phyloP scores from a whole-genome alignment of 441 rosid species.

The Flueggea neowawraea region DNA sequence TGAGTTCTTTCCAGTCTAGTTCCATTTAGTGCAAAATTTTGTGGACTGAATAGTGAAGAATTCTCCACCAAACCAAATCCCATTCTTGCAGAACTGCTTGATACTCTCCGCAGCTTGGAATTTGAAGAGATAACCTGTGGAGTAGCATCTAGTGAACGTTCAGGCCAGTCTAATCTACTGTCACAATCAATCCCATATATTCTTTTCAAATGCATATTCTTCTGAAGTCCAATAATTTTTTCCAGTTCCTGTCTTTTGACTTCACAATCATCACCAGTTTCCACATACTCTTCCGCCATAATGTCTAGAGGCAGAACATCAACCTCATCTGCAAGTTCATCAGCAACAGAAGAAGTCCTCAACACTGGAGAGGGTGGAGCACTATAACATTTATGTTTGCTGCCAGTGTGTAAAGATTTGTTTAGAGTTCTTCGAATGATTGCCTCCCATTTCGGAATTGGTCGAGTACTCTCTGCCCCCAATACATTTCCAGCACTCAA shows the following conservation, averaged over 20 bases:
- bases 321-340: slow-evolving; percentile 63
- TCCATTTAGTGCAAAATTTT: slow-evolving; percentile 31
- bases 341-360: slow-evolving; percentile 71
- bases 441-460: slow-evolving; percentile 92
- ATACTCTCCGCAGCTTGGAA: slow-evolving; percentile 58
- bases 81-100: slow-evolving; percentile 69
- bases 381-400: slow-evolving; percentile 69
- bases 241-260: slow-evolving; percentile 22
- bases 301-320: slow-evolving; percentile 46
- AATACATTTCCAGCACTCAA: slow-evolving; percentile 94
- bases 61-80: slow-evolving; percentile 48
- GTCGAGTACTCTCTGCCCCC: slow-evolving; percentile 90
- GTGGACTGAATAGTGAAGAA: slow-evolving; percentile 31
- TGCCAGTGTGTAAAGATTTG: slow-evolving; percentile 53
- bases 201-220: slow-evolving; percentile 39
- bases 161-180: slow-evolving; percentile 80
- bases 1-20: slow-evolving; percentile 60
- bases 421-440: slow-evolving; percentile 83
- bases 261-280: slow-evolving; percentile 19
- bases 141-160: slow-evolving; percentile 63
- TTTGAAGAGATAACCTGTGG: slow-evolving; percentile 55
- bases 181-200: slow-evolving; percentile 40
- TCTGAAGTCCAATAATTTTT: slow-evolving; percentile 25
- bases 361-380: slow-evolving; percentile 90
- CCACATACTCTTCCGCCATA: slow-evolving; percentile 31